Conservation (phyloP, 208 protist genomes). For the Spongospora subterranea region DNA sequence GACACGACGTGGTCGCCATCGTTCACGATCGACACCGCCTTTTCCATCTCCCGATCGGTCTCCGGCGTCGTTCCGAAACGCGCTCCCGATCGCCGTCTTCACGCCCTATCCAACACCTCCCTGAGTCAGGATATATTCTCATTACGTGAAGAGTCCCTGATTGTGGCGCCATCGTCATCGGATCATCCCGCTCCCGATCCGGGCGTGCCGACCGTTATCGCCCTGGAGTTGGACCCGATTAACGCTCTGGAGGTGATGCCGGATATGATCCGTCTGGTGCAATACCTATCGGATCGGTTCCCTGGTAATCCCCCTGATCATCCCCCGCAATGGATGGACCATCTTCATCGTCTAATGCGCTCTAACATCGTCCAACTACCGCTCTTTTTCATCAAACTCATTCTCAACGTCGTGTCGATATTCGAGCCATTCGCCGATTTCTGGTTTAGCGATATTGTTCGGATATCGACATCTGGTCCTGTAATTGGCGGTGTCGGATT, state of each 20-base stretch:
- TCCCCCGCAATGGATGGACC: not conserved
- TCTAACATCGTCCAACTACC: not conserved
- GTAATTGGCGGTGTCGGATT: constrained; percentile 2
- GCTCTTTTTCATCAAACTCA: not conserved
- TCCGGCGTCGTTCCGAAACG: not conserved
- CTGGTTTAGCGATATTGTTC: not conserved
- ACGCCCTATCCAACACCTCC: not conserved
- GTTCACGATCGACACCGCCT: not conserved
- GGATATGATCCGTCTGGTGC: not conserved
- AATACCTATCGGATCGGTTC: not conserved
- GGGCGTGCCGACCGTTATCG: no score
- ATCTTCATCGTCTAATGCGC: not conserved
- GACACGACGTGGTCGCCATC: not conserved
- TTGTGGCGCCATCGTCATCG: not conserved
- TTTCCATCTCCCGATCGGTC: not conserved
- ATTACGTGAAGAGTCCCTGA: not conserved
- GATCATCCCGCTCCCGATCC: not conserved
- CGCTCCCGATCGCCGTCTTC: not conserved
- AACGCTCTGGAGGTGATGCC: not conserved
- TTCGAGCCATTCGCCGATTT: not conserved
- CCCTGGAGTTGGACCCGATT: not conserved
- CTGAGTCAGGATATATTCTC: not conserved
- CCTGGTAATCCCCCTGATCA: not conserved
- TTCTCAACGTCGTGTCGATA: not conserved
- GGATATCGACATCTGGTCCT: not conserved